Evolutionary conservation across 2,329 filamentous ascomycete genomes (phyloP), one percentile per base, ranked within the genome.

Genomic region (Penicillium fuscoglaucum): DNA sequence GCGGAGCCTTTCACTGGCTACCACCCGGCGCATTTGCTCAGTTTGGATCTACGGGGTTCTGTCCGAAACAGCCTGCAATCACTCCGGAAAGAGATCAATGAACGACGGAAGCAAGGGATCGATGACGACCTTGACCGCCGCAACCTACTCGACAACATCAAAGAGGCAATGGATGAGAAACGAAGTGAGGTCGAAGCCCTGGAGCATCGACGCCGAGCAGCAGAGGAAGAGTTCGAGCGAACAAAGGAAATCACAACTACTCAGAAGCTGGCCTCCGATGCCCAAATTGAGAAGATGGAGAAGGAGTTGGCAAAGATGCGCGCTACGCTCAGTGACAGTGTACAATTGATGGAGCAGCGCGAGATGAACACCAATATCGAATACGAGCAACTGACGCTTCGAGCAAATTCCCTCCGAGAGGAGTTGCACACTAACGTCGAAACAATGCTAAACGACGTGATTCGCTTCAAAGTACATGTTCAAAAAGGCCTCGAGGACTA

Each of bases 211-310:
- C 90, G 96, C 46, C 86, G 90, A 35, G 90, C 90, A 19, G 93
- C 93, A 0, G 90, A 96, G 73, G 91, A 96, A 70, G 93, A 97
- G 72, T 96, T 96, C 72, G 92, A 97, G 70, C 92, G 91, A 77
- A 93, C 91, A 21, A 93, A 93, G 71, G 95, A 97, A 81, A 85
- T 86, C 59, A 93, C 90, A 8, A 90, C 85, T 46, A 90, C 92
- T 19, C 91, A 96, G 73, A 96, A 96, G 78, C 85, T 93, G 72
- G 89, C 88, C 8, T 91, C 88, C 2, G 95, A 98, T 72, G 87
- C 93, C 9, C 93, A 98, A 74, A 96, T 99, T 68, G 95, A 99
- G 77, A 95, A 95, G 80, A 96, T 97, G 89, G 95, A 99, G 78
- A 97, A 96, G 76, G 93, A 99, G 74, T 80, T 99, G n/a, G 90